Percentiles rank a stretch among this genome's conserved stretches.
Conservation (phyloP, 108 stramenopile species). For the Discostella pseudostelligera region DNA sequence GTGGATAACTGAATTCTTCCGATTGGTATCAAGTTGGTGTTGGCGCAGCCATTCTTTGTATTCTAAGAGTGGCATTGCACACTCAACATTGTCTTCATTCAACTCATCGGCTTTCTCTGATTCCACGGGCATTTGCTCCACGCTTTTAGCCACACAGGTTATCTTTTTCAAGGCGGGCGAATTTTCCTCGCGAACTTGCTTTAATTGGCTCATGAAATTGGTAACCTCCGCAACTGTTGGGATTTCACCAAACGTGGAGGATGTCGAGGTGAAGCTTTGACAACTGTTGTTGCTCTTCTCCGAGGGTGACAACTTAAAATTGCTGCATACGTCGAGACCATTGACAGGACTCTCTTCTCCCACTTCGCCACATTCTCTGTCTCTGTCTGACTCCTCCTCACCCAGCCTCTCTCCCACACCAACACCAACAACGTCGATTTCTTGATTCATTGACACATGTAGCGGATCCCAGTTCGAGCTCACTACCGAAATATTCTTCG, state of each 20-base stretch:
- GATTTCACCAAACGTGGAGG: background rate
- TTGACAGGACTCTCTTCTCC: too few relatives aligned
- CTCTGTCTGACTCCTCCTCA: background rate
- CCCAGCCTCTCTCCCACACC: background rate
- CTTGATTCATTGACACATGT: slow-evolving; percentile 9
- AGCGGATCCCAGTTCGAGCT: slow-evolving; percentile 26
- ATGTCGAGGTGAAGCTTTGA: background rate
- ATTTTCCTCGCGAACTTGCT: slow-evolving; percentile 9
- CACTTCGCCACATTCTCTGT: too few relatives aligned
- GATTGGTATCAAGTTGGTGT: slow-evolving; percentile 26
- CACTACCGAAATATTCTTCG: slow-evolving; percentile 10
- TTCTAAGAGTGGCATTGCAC: slow-evolving; percentile 20
- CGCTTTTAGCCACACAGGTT: background rate
- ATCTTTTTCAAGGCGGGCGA: background rate
- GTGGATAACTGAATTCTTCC: slow-evolving; percentile 30
- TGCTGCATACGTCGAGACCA: background rate
- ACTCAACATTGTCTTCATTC: slow-evolving; percentile 7
- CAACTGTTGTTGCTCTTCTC: background rate
- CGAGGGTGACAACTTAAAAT: background rate
- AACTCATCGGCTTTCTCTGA: slow-evolving; percentile 4
- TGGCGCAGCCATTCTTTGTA: slow-evolving; percentile 21
- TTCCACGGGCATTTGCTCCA: background rate
- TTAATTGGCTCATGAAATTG: slow-evolving; percentile 31
- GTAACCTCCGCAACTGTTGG: slow-evolving; percentile 31
- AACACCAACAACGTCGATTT: background rate